phyloP scores from a whole-genome alignment of 2,329 filamentous ascomycete genomes.

The Penicillium hesseltinei region DNA sequence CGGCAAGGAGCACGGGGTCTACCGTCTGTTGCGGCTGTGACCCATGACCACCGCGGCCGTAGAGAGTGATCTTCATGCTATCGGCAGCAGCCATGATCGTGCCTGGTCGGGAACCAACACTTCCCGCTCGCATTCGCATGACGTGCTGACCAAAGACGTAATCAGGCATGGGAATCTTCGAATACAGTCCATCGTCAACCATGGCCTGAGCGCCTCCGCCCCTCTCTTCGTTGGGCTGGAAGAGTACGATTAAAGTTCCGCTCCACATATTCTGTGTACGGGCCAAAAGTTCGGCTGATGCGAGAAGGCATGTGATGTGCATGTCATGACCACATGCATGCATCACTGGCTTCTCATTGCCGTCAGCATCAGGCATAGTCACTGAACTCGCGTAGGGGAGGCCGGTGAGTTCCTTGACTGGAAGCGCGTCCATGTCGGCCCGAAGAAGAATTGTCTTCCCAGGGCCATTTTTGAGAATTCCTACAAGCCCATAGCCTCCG shows the following conservation, averaged over 20 bases:
- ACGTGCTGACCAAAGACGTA: constrained; percentile 59
- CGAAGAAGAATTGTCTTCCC: constrained; percentile 49
- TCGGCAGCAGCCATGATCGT: constrained; percentile 47
- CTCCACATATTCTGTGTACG: constrained; percentile 51
- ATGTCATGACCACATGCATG: constrained; percentile 63
- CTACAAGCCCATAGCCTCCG: constrained; percentile 47
- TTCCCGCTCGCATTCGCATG: constrained; percentile 46
- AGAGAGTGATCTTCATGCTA: constrained; percentile 53
- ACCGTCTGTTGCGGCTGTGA: constrained; percentile 56
- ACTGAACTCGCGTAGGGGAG: constrained; percentile 50
- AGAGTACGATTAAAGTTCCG: constrained; percentile 63
- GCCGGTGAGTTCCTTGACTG: constrained; percentile 48
- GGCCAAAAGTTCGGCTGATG: constrained; percentile 52
- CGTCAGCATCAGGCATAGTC: constrained; percentile 48
- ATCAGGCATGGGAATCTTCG: constrained; percentile 54
- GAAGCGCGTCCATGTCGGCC: constrained; percentile 52
- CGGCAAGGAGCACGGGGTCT: constrained; percentile 60
- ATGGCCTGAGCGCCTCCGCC: constrained; percentile 62
- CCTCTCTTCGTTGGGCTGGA: constrained; percentile 67
- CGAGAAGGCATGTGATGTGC: constrained; percentile 58
- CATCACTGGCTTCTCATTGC: constrained; percentile 56
- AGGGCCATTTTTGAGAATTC: constrained; percentile 43
- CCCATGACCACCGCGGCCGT: constrained; percentile 59
- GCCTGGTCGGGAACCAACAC: constrained; percentile 39
- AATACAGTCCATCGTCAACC: constrained; percentile 59